phyloP scores from a whole-genome alignment of 345 rosid species.

The Orychophragmus violaceus region DNA sequence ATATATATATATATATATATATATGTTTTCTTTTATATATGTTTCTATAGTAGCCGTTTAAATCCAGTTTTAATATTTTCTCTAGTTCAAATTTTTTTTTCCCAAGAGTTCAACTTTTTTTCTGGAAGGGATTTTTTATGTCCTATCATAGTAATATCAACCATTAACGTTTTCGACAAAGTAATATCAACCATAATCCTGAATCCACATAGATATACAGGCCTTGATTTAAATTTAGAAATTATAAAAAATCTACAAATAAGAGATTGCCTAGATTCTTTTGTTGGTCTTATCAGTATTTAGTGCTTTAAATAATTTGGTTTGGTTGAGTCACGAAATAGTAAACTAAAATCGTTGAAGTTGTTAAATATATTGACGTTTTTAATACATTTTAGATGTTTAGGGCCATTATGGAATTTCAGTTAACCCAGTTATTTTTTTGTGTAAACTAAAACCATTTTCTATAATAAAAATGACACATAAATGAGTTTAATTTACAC shows the following conservation, averaged over 20 bases:
- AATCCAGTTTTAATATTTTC: background rate
- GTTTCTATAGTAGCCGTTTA: background rate
- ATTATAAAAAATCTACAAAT: no score
- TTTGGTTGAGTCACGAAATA: background rate
- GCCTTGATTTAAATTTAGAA: no score
- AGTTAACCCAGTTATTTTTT: no score
- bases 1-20: no score
- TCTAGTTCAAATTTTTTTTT: no score
- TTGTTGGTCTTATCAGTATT: background rate
- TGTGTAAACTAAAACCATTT: background rate
- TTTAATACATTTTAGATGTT: background rate
- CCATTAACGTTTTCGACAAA: no score
- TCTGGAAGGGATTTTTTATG: no score
- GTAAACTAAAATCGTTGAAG: background rate
- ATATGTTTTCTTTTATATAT: no score
- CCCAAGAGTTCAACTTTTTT: no score
- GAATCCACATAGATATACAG: no score
- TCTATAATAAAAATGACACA: background rate
- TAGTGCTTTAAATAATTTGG: background rate
- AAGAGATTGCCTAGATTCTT: background rate
- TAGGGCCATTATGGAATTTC: background rate
- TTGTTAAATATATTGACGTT: background rate
- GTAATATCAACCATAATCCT: no score
- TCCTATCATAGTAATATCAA: no score
- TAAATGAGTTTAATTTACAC: background rate